A percentile compares a stretch with the other conserved stretches of the same genome.
Conservation (phyloP, 2,329 filamentous ascomycete species). For the Penicillium oxalicum region DNA sequence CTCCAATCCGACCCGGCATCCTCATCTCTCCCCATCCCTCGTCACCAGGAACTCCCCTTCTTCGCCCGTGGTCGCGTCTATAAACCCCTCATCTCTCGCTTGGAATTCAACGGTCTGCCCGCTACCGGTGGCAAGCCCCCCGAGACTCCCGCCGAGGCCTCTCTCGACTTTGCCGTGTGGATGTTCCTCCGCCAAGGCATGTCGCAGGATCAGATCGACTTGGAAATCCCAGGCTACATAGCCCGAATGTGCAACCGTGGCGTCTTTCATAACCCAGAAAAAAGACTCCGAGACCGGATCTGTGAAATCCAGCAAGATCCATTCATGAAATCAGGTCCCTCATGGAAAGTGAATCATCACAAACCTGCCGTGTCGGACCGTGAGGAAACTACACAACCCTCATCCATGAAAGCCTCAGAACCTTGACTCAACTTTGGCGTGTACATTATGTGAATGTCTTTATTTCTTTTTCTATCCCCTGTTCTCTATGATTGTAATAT, state of each 20-base stretch:
- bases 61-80: constrained; percentile 5
- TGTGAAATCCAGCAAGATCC: constrained; percentile 10
- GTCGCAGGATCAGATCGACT: constrained; percentile 26
- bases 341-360: neutral
- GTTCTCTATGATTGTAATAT: constrained; percentile 1
- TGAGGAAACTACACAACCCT: neutral
- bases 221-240: constrained; percentile 30
- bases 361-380: neutral
- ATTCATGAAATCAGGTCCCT: constrained; percentile 10
- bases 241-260: constrained; percentile 17
- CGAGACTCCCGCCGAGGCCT: constrained; percentile 11
- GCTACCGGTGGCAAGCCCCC: constrained; percentile 13
- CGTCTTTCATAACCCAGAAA: constrained; percentile 8
- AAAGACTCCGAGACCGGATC: constrained; percentile 3
- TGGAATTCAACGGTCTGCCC: constrained; percentile 1
- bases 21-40: constrained; percentile 1
- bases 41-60: constrained; percentile 2
- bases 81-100: constrained; percentile 1
- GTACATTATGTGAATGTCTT: constrained; percentile 1
- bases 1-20: neutral
- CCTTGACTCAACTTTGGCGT: neutral
- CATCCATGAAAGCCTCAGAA: neutral
- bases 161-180: constrained; percentile 32
- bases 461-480: too few relatives aligned
- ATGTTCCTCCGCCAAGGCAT: constrained; percentile 27